A percentile compares a stretch with the other conserved stretches of the same genome.
Evolutionary conservation across 73 alveolate species (phyloP).

Genomic region (Durusdinium trenchii): DNA sequence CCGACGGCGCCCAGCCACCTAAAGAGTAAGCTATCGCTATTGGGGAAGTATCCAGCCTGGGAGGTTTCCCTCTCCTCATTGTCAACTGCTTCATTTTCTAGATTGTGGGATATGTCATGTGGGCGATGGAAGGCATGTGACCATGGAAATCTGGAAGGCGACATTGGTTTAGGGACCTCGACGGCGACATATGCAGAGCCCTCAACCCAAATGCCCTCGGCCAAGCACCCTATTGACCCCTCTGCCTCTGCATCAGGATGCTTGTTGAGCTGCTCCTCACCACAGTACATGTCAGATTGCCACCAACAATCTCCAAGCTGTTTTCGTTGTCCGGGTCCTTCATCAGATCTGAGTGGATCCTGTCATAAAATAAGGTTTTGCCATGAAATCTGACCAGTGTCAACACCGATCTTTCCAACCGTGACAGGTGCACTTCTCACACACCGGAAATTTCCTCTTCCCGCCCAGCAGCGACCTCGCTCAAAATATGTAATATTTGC

Average conservation of each 20-base stretch:
- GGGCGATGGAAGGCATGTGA: no score
- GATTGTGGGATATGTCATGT: no score
- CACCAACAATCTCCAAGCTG: background rate
- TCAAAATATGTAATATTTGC: no score
- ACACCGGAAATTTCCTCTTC: slow-evolving; percentile 72
- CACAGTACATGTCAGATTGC: background rate
- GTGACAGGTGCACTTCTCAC: slow-evolving; percentile 39
- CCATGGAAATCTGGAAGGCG: no score
- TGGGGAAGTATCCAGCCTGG: no score
- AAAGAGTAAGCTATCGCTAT: no score
- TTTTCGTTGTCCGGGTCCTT: slow-evolving; percentile 1
- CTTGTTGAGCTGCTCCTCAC: slow-evolving; percentile 65
- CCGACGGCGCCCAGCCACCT: no score
- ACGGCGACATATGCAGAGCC: no score
- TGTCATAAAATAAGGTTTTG: background rate
- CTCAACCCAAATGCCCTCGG: background rate
- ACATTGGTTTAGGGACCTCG: no score
- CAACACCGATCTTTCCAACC: background rate
- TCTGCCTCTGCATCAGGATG: slow-evolving; percentile 94
- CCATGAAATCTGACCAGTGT: background rate
- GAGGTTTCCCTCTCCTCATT: no score
- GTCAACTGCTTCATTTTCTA: no score
- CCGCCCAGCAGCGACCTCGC: slow-evolving; percentile 86
- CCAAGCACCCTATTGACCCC: background rate
- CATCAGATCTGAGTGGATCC: slow-evolving; percentile 92